Conservation (phyloP, 345 rosid species). For the Turnera subulata region DNA sequence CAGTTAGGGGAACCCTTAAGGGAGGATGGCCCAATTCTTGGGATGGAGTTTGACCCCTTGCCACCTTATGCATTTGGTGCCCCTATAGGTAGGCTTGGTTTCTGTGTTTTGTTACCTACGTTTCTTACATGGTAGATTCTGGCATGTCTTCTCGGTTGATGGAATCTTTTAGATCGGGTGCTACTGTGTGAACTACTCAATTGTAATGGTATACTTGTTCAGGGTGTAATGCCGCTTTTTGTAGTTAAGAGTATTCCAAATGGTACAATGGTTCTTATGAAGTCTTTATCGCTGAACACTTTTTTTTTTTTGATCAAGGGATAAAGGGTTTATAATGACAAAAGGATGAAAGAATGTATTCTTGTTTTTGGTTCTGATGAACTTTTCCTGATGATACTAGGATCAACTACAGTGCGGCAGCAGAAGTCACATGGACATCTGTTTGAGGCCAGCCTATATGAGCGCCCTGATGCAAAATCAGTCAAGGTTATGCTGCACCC, state of each 20-base stretch:
- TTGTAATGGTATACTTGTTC: no score
- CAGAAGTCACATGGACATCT: conserved; percentile 39
- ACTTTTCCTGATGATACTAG: conserved; percentile 20
- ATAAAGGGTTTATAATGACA: no score
- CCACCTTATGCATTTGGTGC: conserved; percentile 98
- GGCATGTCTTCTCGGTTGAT: no score
- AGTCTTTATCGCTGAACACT: no score
- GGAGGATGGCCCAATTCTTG: conserved; percentile 82
- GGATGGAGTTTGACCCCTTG: conserved; percentile 91
- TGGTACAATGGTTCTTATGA: no score
- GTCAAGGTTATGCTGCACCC: conserved; percentile 44
- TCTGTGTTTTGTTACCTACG: neutral
- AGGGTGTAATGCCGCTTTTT: neutral
- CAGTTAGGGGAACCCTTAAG: conserved; percentile 80
- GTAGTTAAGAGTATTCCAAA: no score
- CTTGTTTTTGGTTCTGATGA: neutral
- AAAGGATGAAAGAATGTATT: neutral
- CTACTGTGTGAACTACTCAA: no score
- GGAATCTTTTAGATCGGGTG: no score
- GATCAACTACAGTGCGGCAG: conserved; percentile 43
- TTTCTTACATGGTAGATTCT: neutral
- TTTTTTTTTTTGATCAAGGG: no score
- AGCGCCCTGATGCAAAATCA: conserved; percentile 41
- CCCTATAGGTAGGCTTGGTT: conserved; percentile 53
- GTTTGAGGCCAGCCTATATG: conserved; percentile 55